Evolutionary conservation across 129 eudicot genomes (phyloP).

Genomic region (Flaveria brownii): DNA sequence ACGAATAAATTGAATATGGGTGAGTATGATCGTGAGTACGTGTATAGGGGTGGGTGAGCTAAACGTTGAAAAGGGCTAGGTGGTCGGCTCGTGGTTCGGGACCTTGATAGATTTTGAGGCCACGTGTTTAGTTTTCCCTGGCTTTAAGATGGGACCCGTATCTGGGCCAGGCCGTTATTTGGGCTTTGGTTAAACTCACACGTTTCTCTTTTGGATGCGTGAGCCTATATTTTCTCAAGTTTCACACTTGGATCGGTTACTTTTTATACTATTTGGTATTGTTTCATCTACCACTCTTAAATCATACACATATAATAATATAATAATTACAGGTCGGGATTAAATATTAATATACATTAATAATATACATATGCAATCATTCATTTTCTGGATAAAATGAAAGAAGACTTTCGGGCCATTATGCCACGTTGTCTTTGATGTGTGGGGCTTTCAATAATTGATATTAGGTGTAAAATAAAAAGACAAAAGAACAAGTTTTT

Average conservation of each 20-base stretch:
- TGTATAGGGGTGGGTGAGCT: slow-evolving; percentile 39
- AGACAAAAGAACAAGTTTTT: too few relatives aligned
- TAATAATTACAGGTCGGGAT: too few relatives aligned
- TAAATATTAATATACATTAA: too few relatives aligned
- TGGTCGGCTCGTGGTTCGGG: slow-evolving; percentile 36
- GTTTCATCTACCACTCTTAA: background rate
- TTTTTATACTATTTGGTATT: background rate
- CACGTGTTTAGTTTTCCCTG: slow-evolving; percentile 32
- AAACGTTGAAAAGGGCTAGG: slow-evolving; percentile 31
- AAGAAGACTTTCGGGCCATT: background rate
- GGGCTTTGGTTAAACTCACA: slow-evolving; percentile 26
- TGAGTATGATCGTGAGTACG: slow-evolving; percentile 25
- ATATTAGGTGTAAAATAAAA: background rate
- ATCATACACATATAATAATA: too few relatives aligned
- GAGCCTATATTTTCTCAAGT: slow-evolving; percentile 17
- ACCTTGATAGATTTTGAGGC: slow-evolving; percentile 21
- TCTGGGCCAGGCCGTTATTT: slow-evolving; percentile 9
- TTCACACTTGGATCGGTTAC: slow-evolving; percentile 26
- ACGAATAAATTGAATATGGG: background rate
- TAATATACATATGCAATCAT: background rate
- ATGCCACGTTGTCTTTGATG: background rate
- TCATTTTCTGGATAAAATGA: background rate
- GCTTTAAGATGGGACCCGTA: slow-evolving; percentile 23
- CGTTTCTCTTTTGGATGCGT: slow-evolving; percentile 28
- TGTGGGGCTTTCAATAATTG: background rate